phyloP scores from a whole-genome alignment of 345 rosid genomes.

The Populus deltoides region DNA sequence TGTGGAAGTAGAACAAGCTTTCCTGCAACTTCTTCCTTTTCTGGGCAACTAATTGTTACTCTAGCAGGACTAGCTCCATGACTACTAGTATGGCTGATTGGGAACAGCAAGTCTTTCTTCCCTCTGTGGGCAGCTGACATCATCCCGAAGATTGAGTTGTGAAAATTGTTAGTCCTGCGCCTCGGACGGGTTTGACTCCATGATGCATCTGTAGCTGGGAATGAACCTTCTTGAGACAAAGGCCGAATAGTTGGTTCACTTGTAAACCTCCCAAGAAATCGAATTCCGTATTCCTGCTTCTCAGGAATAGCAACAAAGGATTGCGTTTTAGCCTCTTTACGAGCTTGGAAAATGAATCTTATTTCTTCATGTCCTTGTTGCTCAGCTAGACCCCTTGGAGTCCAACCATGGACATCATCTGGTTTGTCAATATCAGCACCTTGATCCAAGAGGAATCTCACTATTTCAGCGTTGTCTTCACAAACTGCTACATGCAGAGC shows the following conservation, averaged over 20 bases:
- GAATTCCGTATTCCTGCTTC: constrained; percentile 39
- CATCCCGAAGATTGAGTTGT: constrained; percentile 73
- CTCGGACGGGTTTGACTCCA: constrained; percentile 46
- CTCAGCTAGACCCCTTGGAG: constrained; percentile 67
- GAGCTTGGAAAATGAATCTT: constrained; percentile 44
- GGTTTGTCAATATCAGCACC: constrained; percentile 66
- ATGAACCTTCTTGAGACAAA: constrained; percentile 21
- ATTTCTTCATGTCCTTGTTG: constrained; percentile 87
- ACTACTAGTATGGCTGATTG: constrained; percentile 21
- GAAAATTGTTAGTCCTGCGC: constrained; percentile 56
- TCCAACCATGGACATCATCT: constrained; percentile 69
- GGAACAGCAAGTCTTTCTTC: constrained; percentile 34
- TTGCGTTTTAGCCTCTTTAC: constrained; percentile 31
- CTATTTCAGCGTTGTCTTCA: constrained; percentile 66
- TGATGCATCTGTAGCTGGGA: constrained; percentile 40
- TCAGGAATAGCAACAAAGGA: constrained; percentile 44
- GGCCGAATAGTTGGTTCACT: constrained; percentile 73
- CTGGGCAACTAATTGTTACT: constrained; percentile 65
- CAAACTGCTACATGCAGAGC: constrained; percentile 84
- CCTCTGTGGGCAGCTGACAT: constrained; percentile 53
- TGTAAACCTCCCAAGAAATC: constrained; percentile 58
- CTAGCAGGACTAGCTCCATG: constrained; percentile 33
- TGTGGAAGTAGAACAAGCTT: constrained; percentile 66
- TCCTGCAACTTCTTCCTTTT: constrained; percentile 42
- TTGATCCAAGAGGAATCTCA: constrained; percentile 57